Conservation (phyloP, 2,329 filamentous ascomycete species). For the Colletotrichum sp. region DNA sequence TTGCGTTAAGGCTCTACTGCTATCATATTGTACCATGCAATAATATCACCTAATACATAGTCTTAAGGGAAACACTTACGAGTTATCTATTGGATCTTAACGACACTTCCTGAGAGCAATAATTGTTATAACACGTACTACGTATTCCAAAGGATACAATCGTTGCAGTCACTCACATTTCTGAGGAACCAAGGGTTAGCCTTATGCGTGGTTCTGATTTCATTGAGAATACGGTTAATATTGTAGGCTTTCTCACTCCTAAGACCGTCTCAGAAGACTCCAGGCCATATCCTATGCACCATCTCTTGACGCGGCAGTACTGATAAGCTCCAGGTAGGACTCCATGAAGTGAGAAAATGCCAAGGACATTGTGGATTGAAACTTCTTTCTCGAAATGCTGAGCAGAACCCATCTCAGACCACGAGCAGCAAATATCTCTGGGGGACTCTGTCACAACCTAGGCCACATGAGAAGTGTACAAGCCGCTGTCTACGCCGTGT, state of each 20-base stretch:
- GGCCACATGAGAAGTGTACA: fast-evolving
- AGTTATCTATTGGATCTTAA: not conserved
- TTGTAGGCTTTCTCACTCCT: not conserved
- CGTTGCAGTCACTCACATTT: not conserved
- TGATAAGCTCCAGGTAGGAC: not conserved
- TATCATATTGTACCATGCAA: too few relatives aligned
- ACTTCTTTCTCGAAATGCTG: not conserved
- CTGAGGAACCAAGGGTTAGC: not conserved
- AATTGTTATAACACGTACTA: not conserved
- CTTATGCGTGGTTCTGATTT: not conserved
- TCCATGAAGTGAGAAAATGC: not conserved
- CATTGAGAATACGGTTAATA: too few relatives aligned
- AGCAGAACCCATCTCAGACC: not conserved
- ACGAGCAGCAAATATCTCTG: not conserved
- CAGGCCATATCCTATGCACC: not conserved
- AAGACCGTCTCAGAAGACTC: not conserved
- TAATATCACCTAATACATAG: too few relatives aligned
- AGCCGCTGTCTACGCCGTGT: not conserved
- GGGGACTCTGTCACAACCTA: fast-evolving
- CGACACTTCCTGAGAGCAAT: not conserved
- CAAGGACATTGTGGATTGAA: not conserved
- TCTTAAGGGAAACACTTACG: not conserved
- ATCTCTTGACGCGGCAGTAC: not conserved
- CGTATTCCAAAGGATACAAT: not conserved
- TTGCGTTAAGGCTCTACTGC: too few relatives aligned